These are phyloP conservation scores for Fagopyrum esculentum DNA, from an alignment of 148 eudicot genomes.

Conservation along the genomic window DNA sequence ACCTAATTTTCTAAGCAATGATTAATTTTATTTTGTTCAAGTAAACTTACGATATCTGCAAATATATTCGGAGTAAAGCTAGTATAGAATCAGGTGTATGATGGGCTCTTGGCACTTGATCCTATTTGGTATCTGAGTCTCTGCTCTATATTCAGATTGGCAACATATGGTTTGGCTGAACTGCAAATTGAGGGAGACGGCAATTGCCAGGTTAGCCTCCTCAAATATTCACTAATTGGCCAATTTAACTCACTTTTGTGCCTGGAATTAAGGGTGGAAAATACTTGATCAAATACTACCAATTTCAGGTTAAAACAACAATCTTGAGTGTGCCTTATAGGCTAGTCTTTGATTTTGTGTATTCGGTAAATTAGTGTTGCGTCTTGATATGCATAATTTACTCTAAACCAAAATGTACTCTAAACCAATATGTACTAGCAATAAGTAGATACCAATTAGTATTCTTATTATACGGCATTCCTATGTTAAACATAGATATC, in stretches of 20 bases:
- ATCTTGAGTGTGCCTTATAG: not conserved
- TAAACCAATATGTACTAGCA: not conserved
- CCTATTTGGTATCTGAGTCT: not conserved
- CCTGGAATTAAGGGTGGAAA: not conserved
- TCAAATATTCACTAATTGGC: not conserved
- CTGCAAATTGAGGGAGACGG: conserved; percentile 76
- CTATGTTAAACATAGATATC: not conserved
- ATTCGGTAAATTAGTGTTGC: not conserved
- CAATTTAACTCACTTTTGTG: not conserved
- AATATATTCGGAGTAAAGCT: not conserved
- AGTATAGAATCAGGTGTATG: not conserved
- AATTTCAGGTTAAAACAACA: not conserved
- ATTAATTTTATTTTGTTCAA: not conserved
- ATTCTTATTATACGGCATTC: not conserved
- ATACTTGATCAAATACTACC: not conserved
- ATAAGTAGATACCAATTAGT: not conserved
- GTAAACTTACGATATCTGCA: not conserved
- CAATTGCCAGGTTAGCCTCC: conserved; percentile 59
- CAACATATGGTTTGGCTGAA: conserved; percentile 64
- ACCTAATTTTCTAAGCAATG: not conserved
- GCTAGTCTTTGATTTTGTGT: not conserved
- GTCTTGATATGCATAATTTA: not conserved
- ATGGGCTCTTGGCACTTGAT: not conserved
- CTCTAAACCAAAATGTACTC: not conserved
- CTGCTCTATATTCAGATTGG: conserved; percentile 37